Base-by-base conservation (phyloP, 805 yeast genomes). In the Saccharomycopsis sp. region DNA sequence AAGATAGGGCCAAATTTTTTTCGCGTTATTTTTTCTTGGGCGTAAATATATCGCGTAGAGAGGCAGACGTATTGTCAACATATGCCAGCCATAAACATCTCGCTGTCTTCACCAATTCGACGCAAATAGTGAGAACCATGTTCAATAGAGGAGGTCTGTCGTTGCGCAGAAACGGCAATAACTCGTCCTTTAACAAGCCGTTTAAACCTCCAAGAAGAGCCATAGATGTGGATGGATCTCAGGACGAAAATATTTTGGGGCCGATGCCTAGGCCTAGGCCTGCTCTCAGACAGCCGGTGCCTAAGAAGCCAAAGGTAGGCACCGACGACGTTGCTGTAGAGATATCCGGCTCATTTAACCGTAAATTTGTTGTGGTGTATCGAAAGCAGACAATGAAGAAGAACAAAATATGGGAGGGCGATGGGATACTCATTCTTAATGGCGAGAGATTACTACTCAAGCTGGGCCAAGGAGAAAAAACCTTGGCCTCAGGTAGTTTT, bases 381-480 rank as follows among this genome's bases (percentile, higher is more conserved):
- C 74, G 99, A 38, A 90, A 89, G 69, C 76, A 77, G 49, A 75
- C 93, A 0, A 76, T 73, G 35, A 89, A 87, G 71, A 90, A 93
- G 75, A 84, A 91, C 69, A 92, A 92, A 68, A 84, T 90, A 0
- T 94, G 99, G 99, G 96, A 89, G 57, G 96, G 96, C 1, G 98
- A 94, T 72, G 98, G 97, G 0, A 70, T 73, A 38, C 72, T 86
- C 15, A 64, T 71, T 0, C 67, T 77, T 1, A 66, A 70, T n/a
- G 62, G 64, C 1, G 64, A 65, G 22, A 66, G 66, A 60, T 12
- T 67, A 64, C 54, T 66, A 64, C 56, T 67, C 64, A 52, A 62
- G 44, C 60, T 52, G 38, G 62, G 60, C 12, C 56, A 61, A 47
- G 38, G 53, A 22, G 41, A 1, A 54, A 54, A 52, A 12, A 22